A percentile compares a stretch with the other conserved stretches of the same genome.
Evolutionary conservation across 1,284 basidiomycete species (phyloP).

Genomic region (Malassezia arunalokei): DNA sequence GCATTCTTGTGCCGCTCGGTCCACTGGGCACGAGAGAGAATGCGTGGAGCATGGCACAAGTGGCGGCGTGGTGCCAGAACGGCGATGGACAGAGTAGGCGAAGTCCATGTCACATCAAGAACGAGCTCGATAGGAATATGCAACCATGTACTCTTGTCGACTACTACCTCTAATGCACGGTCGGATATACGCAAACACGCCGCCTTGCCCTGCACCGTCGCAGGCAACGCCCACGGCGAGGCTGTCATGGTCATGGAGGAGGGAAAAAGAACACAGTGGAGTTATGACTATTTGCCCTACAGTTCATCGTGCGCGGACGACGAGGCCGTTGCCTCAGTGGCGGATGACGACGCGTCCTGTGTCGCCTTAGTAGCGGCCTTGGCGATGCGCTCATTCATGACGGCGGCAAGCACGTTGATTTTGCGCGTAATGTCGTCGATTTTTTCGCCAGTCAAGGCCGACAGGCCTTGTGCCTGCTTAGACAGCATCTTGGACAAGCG

Average conservation of each 20-base stretch:
- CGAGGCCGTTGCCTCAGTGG: not conserved
- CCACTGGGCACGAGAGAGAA: conserved; percentile 3
- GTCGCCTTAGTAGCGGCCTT: conserved; percentile 18
- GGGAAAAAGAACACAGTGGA: too few species aligned
- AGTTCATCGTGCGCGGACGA: conserved; percentile 5
- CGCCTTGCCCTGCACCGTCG: not conserved
- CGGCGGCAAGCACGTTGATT: conserved; percentile 69
- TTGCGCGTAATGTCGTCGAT: conserved; percentile 88
- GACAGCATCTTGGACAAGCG: conserved; percentile 57
- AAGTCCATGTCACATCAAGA: not conserved
- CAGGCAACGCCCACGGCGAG: not conserved
- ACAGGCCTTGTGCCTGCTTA: conserved; percentile 53
- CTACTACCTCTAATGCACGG: not conserved
- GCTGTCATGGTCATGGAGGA: too few species aligned
- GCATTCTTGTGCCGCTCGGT: conserved; percentile 13
- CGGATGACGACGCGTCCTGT: not conserved
- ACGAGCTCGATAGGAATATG: conserved; percentile 10
- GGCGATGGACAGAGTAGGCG: not conserved
- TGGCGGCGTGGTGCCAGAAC: conserved; percentile 2
- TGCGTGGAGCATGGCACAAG: not conserved
- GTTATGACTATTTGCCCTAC: not conserved
- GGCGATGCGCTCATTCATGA: conserved; percentile 48
- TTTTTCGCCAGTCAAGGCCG: conserved; percentile 59
- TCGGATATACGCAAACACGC: not conserved
- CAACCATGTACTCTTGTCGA: not conserved